Evolutionary conservation across 305 asterid species (phyloP), one percentile per base, ranked within the genome.

Genomic region (Euphrasia arctica): DNA sequence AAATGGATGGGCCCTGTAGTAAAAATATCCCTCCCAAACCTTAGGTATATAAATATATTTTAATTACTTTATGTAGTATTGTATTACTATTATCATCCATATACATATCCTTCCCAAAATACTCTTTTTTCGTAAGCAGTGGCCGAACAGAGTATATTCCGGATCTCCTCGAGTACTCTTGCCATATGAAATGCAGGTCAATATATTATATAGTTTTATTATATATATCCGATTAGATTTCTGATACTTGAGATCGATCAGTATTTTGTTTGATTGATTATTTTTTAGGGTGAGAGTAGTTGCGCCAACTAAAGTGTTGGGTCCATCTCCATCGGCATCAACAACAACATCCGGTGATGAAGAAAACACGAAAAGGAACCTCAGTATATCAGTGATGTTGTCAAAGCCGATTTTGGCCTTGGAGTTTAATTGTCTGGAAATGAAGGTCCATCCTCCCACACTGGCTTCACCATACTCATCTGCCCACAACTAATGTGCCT

Each of bases 131-230:
- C 8, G 69, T 52, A 63, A 77, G 82, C 82, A 93, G 99, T 63
- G 99, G 99, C n/a, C 84, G 81, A 15, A 93, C 99, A 0, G 85
- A 85, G 84, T 73, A 83, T 68, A 84, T 75, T 52, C 87, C 95
- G 18, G 67, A 85, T 66, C 99, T 93, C 56, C 95, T 93, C 63
- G 82, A 93, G 84, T 93, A 93, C 74, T 84, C 95, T 64, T 93
- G 99, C 78, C 89, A 90, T 79, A 88, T 93, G 58, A 87, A 88
- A 64, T 90, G 97, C 97, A 90, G 99, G 99, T 88, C 69, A 39
- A 29, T 49, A 2, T 58, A 3, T 31, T 2, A 4, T 31, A 31
- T 31, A 31, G 5, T 31, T 2, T 31, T 31, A 2, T 4, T 3
- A 2, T 31, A 4, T 2, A 2, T 31, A 18, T 18, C 22, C 22